These are phyloP conservation scores for Cordyceps tenuipes DNA, from an alignment of 2,329 filamentous ascomycete species.

Conservation along the genomic window DNA sequence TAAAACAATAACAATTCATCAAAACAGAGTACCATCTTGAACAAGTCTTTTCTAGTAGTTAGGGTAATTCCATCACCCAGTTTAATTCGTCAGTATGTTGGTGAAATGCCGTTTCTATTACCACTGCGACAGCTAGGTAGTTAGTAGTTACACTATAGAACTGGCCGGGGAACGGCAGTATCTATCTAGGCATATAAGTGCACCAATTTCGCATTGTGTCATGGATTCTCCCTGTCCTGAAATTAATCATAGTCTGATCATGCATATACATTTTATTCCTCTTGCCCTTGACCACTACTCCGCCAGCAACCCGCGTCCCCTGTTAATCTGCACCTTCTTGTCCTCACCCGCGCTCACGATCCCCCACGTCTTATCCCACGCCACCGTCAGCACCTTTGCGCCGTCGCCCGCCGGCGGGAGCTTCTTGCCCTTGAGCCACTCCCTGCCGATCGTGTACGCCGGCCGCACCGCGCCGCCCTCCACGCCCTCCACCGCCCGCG, in stretches of 20 bases:
- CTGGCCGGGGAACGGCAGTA: too few relatives aligned
- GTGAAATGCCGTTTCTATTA: too few relatives aligned
- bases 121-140: too few relatives aligned
- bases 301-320: constrained; percentile 45
- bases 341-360: constrained; percentile 92
- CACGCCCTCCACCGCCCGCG: constrained; percentile 47
- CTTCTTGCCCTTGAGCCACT: constrained; percentile 58
- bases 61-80: too few relatives aligned
- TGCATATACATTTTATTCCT: constrained; percentile 1
- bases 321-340: constrained; percentile 88
- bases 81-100: too few relatives aligned
- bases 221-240: neutral
- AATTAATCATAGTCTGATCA: neutral
- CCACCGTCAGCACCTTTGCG: constrained; percentile 80
- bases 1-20: too few relatives aligned
- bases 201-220: too few relatives aligned
- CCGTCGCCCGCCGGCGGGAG: constrained; percentile 67
- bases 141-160: too few relatives aligned
- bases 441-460: constrained; percentile 67
- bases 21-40: too few relatives aligned
- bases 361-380: constrained; percentile 78
- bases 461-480: constrained; percentile 60
- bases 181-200: too few relatives aligned
- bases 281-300: constrained; percentile 18
- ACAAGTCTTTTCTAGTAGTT: too few relatives aligned